Evolutionary conservation across 192 early-diverging fungal species (phyloP).

Genomic region (Obelidium mucronatum): DNA sequence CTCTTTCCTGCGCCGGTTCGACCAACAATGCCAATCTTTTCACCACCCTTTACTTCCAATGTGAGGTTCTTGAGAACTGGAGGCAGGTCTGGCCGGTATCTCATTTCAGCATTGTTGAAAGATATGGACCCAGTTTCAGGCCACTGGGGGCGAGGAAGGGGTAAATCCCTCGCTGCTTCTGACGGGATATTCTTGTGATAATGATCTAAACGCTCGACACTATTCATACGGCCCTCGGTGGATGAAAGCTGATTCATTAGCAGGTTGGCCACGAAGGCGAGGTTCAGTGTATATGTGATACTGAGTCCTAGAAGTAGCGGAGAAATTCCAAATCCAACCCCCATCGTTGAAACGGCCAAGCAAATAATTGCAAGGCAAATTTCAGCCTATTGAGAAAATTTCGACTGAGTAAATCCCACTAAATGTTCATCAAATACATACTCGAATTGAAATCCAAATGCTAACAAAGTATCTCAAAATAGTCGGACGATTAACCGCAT

Average conservation of each 20-base stretch:
- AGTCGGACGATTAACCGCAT: slow-evolving; percentile 48
- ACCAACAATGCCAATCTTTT: slow-evolving; percentile 59
- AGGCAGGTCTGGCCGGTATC: slow-evolving; percentile 53
- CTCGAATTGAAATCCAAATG: slow-evolving; percentile 62
- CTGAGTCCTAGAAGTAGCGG: not conserved
- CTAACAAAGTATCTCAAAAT: slow-evolving; percentile 82
- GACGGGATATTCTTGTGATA: not conserved
- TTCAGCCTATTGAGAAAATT: not conserved
- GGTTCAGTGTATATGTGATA: not conserved
- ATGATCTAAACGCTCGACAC: slow-evolving; percentile 4
- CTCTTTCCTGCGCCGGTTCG: slow-evolving; percentile 59
- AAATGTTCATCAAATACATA: not conserved
- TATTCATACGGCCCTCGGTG: not conserved
- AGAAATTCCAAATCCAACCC: slow-evolving; percentile 15
- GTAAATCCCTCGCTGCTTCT: slow-evolving; percentile 62
- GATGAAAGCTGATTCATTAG: slow-evolving; percentile 56
- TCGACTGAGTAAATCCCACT: not conserved
- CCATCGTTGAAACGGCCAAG: not conserved
- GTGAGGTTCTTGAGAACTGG: slow-evolving; percentile 42
- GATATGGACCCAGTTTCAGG: slow-evolving; percentile 47
- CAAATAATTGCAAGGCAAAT: not conserved
- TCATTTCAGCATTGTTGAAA: slow-evolving; percentile 43
- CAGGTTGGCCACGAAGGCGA: slow-evolving; percentile 63
- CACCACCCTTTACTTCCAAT: slow-evolving; percentile 46
- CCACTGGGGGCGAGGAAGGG: slow-evolving; percentile 42